Percentiles rank a stretch among this genome's conserved stretches.
Conservation (phyloP, 1,139 yeast genomes). For the Scheffersomyces stambukii region DNA sequence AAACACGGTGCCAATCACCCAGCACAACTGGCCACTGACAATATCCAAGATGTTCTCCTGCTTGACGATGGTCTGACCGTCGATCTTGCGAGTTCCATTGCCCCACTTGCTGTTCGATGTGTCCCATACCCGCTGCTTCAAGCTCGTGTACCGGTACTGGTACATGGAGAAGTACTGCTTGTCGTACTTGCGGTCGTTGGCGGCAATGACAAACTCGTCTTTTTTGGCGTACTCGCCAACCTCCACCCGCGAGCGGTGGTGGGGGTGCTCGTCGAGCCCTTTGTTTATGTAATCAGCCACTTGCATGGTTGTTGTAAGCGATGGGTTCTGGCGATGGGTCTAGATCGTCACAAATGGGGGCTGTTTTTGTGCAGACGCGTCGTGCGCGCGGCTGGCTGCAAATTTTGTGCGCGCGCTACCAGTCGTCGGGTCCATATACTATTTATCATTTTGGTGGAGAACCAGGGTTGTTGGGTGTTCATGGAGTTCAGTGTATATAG, state of each 20-base stretch:
- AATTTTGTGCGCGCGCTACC: too few relatives aligned
- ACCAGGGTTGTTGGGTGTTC: too few relatives aligned
- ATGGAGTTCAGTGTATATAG: too few relatives aligned
- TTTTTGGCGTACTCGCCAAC: constrained; percentile 4
- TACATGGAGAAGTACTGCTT: constrained; percentile 76
- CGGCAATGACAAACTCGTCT: constrained; percentile 15
- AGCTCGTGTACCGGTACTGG: constrained; percentile 52
- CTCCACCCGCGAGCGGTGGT: background rate
- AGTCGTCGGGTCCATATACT: too few relatives aligned
- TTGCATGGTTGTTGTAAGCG: constrained; percentile 1
- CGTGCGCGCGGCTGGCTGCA: too few relatives aligned
- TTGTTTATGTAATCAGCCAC: constrained; percentile 1
- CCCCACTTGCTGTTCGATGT: constrained; percentile 45
- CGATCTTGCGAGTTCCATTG: constrained; percentile 35
- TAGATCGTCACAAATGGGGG: too few relatives aligned
- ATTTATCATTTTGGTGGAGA: too few relatives aligned
- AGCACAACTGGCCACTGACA: constrained; percentile 62
- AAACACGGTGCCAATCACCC: constrained; percentile 90
- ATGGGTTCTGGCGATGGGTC: too few relatives aligned
- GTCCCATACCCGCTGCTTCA: constrained; percentile 52
- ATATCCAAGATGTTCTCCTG: constrained; percentile 77
- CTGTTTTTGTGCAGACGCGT: too few relatives aligned
- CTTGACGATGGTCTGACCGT: constrained; percentile 29
- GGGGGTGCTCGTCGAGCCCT: background rate
- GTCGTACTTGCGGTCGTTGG: constrained; percentile 47